These are phyloP conservation scores for Zygosaccharomyces bailii DNA, from an alignment of 805 yeast genomes.

Conservation along the genomic window DNA sequence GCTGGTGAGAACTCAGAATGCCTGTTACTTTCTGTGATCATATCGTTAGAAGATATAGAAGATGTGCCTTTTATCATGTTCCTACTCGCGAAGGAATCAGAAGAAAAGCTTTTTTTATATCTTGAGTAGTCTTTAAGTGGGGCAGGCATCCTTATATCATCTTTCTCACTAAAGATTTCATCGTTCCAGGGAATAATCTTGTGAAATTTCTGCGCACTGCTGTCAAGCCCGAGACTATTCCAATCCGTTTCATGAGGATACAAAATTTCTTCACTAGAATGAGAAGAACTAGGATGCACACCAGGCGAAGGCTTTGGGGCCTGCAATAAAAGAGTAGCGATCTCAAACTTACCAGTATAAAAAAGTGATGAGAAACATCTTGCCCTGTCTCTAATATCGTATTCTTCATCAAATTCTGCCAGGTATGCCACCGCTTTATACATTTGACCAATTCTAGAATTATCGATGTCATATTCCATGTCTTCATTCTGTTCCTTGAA, in stretches of 20 bases:
- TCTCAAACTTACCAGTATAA: slow-evolving; percentile 47
- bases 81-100: slow-evolving; percentile 20
- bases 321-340: slow-evolving; percentile 68
- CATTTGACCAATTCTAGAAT: slow-evolving; percentile 44
- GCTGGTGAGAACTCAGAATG: slow-evolving; percentile 17
- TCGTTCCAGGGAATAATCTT: slow-evolving; percentile 24
- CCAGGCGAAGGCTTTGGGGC: slow-evolving; percentile 70
- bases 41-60: slow-evolving; percentile 13
- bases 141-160: slow-evolving; percentile 38
- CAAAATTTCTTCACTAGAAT: slow-evolving; percentile 1
- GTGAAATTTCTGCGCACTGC: slow-evolving; percentile 10
- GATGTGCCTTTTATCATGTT: slow-evolving; percentile 4
- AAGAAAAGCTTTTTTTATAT: slow-evolving; percentile 35
- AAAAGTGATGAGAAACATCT: slow-evolving; percentile 65
- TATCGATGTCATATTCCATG: slow-evolving; percentile 33
- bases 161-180: slow-evolving; percentile 10
- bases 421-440: slow-evolving; percentile 60
- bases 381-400: slow-evolving; percentile 82
- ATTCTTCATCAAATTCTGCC: slow-evolving; percentile 67
- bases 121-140: slow-evolving; percentile 41
- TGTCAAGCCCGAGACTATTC: slow-evolving; percentile 11
- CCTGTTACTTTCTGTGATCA: not conserved
- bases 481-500: slow-evolving; percentile 29
- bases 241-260: not conserved
- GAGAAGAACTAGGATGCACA: not conserved